A percentile compares a stretch with the other conserved stretches of the same genome.
phyloP scores from a whole-genome alignment of 768 basidiomycete species.

The Kwoniella europaea region DNA sequence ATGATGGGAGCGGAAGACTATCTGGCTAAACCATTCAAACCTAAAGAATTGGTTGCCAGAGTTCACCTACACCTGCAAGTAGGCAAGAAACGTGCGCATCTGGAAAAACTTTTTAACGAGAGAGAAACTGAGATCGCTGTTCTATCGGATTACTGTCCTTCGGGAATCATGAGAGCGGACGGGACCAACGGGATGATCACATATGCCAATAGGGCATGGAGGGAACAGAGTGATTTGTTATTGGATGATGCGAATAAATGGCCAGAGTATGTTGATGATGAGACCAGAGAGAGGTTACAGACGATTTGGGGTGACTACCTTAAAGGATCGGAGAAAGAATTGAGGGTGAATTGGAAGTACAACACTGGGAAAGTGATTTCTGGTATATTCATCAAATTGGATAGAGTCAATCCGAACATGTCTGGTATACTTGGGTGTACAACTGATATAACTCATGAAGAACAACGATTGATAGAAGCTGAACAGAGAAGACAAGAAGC shows the following conservation, averaged over 20 bases:
- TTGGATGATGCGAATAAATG: conserved; percentile 37
- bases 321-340: conserved; percentile 27
- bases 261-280: conserved; percentile 29
- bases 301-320: conserved; percentile 32
- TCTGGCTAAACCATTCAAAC: conserved; percentile 60
- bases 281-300: conserved; percentile 23
- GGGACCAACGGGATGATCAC: conserved; percentile 28
- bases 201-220: conserved; percentile 47
- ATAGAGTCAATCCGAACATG: conserved; percentile 36
- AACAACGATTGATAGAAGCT: conserved; percentile 45
- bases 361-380: conserved; percentile 34
- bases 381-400: conserved; percentile 47
- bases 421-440: conserved; percentile 48
- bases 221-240: conserved; percentile 23
- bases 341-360: conserved; percentile 46
- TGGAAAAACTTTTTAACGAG: conserved; percentile 44
- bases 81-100: conserved; percentile 57
- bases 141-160: conserved; percentile 49
- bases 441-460: conserved; percentile 50
- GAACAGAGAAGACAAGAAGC: conserved; percentile 48
- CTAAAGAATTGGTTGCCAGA: conserved; percentile 59
- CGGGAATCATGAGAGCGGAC: conserved; percentile 48
- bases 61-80: conserved; percentile 60
- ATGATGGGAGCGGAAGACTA: conserved; percentile 60
- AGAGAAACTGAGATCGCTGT: conserved; percentile 44